phyloP scores from a whole-genome alignment of 139 green algal species.

The Haematococcus lacustris region DNA sequence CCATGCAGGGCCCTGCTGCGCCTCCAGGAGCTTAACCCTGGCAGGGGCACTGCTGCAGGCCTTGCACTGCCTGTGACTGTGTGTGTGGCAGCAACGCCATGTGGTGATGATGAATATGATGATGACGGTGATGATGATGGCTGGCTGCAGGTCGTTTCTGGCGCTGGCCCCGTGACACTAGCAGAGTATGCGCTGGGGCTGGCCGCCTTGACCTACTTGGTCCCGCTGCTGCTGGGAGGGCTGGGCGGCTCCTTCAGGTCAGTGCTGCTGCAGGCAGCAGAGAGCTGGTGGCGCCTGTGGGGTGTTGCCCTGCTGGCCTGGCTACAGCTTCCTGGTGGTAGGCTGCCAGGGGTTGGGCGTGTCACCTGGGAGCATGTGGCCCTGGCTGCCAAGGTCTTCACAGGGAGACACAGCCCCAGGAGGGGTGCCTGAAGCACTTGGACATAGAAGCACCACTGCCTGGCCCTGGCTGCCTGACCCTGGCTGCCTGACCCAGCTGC shows the following conservation, averaged over 20 bases:
- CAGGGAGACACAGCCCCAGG: too few relatives aligned
- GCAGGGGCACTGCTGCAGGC: background rate
- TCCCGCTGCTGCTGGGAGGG: conserved; percentile 39
- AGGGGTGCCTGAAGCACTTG: too few relatives aligned
- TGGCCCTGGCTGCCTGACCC: too few relatives aligned
- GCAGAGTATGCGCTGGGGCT: conserved; percentile 47
- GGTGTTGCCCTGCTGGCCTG: background rate
- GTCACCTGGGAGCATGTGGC: background rate
- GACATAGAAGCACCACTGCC: too few relatives aligned
- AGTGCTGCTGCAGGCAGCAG: background rate
- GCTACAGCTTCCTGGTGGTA: background rate
- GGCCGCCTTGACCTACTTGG: conserved; percentile 19
- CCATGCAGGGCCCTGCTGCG: background rate
- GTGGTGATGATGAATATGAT: too few relatives aligned
- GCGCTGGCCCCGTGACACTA: conserved; percentile 47
- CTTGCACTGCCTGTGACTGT: background rate
- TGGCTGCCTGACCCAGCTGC: too few relatives aligned
- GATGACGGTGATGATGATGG: too few relatives aligned
- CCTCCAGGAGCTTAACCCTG: background rate
- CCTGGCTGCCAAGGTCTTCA: too few relatives aligned
- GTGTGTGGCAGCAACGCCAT: too few relatives aligned
- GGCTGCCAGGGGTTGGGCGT: background rate
- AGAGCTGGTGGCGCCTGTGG: background rate
- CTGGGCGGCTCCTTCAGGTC: conserved; percentile 15
- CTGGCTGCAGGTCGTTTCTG: conserved; percentile 44